phyloP scores from a whole-genome alignment of 495 filamentous ascomycete genomes.

The Xylaria bambusicola region DNA sequence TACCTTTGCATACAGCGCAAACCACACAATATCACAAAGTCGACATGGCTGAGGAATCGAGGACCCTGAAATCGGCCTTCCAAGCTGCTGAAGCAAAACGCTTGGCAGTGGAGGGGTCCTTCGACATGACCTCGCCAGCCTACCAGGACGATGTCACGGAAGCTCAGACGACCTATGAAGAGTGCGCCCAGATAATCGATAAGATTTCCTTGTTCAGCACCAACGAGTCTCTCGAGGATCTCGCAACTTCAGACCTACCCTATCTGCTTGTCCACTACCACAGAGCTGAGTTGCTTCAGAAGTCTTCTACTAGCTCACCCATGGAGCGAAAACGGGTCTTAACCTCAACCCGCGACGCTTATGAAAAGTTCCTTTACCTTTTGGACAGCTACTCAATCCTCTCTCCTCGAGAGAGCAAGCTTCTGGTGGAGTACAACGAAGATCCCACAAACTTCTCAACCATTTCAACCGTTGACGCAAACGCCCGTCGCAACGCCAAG shows the following conservation, averaged over 20 bases:
- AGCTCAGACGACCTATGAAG: constrained; percentile 68
- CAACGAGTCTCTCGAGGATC: constrained; percentile 88
- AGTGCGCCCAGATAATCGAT: constrained; percentile 68
- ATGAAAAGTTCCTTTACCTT: constrained; percentile 74
- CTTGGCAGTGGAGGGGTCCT: constrained; percentile 35
- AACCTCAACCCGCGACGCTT: constrained; percentile 60
- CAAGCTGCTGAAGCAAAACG: constrained; percentile 57
- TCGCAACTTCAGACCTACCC: constrained; percentile 80
- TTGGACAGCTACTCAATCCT: constrained; percentile 80
- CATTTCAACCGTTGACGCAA: constrained; percentile 67
- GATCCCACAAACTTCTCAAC: constrained; percentile 68
- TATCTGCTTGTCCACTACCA: constrained; percentile 50
- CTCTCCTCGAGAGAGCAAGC: constrained; percentile 62
- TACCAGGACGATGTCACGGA: constrained; percentile 69
- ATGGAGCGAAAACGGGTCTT: constrained; percentile 65
- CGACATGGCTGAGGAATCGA: constrained; percentile 32
- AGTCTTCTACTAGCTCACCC: constrained; percentile 54
- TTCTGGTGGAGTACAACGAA: constrained; percentile 71
- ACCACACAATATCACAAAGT: not conserved
- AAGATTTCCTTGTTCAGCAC: constrained; percentile 80
- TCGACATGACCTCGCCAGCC: constrained; percentile 53
- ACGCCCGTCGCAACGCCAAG: constrained; percentile 74
- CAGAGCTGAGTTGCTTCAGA: constrained; percentile 39
- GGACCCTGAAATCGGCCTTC: constrained; percentile 47
- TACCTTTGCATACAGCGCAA: not conserved